Conservation (phyloP, 2,329 filamentous ascomycete genomes). For the Curvularia spicifera region DNA sequence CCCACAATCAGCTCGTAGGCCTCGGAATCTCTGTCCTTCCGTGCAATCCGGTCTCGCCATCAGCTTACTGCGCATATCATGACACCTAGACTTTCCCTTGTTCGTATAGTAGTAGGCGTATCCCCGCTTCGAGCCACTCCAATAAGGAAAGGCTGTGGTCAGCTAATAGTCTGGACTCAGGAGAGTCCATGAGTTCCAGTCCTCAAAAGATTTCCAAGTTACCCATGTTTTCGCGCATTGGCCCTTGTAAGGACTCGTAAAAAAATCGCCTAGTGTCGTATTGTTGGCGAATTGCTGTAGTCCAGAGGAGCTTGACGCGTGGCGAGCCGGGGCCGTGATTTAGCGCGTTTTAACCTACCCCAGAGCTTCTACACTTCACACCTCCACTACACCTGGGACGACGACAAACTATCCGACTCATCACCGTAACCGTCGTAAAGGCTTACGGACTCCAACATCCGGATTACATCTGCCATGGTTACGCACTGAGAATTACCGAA, state of each 20-base stretch:
- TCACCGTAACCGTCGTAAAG: background rate
- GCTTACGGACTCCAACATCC: background rate
- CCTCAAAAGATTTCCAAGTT: background rate
- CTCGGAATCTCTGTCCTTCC: background rate
- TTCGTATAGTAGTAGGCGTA: background rate
- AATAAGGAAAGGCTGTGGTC: background rate
- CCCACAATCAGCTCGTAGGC: background rate
- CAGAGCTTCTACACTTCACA: background rate
- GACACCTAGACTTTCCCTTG: background rate
- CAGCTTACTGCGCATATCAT: background rate
- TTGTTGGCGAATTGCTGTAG: background rate
- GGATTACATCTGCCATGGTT: background rate
- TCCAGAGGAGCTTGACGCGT: background rate
- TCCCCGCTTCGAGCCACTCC: background rate
- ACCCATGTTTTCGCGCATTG: background rate
- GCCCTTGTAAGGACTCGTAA: background rate
- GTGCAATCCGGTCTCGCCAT: background rate
- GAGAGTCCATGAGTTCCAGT: background rate
- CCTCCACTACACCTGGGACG: background rate
- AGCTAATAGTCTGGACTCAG: background rate
- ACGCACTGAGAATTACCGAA: background rate
- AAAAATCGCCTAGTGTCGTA: background rate
- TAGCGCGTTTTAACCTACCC: background rate
- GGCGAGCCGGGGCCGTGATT: background rate
- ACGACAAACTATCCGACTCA: background rate